phyloP scores from a whole-genome alignment of 768 basidiomycete species.

The Lepiota subincarnata region DNA sequence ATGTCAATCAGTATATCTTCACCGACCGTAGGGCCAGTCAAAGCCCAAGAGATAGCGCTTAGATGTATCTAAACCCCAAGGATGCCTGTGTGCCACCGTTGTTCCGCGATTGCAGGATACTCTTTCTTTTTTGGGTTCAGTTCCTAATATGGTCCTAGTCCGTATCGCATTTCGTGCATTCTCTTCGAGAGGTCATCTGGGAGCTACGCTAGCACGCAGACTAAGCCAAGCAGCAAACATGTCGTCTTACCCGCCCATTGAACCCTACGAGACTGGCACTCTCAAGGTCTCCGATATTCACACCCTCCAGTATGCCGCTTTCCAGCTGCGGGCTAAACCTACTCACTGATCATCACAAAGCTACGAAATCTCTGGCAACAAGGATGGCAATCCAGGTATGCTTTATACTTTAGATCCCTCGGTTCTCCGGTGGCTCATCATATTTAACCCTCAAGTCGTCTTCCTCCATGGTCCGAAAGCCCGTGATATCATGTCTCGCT shows the following conservation, averaged over 20 bases:
- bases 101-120: too few species aligned
- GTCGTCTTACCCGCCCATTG: conserved; percentile 67
- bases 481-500: background rate
- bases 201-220: background rate
- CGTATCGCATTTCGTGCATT: background rate
- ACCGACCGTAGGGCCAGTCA: too few species aligned
- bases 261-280: conserved; percentile 60
- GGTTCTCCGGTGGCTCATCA: background rate
- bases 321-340: background rate
- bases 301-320: conserved; percentile 58
- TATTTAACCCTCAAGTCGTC: conserved; percentile 44
- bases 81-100: too few species aligned
- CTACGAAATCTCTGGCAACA: conserved; percentile 80
- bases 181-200: background rate
- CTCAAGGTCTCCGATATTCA: conserved; percentile 75
- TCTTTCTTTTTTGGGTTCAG: too few species aligned
- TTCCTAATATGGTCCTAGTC: background rate
- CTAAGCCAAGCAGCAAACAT: background rate
- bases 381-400: conserved; percentile 68
- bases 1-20: too few species aligned
- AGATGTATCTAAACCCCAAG: too few species aligned
- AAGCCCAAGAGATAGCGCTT: too few species aligned
- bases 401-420: background rate
- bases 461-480: conserved; percentile 63
- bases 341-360: conserved; percentile 32